phyloP scores from a whole-genome alignment of 495 filamentous ascomycete genomes.

The Penicillium canariense region DNA sequence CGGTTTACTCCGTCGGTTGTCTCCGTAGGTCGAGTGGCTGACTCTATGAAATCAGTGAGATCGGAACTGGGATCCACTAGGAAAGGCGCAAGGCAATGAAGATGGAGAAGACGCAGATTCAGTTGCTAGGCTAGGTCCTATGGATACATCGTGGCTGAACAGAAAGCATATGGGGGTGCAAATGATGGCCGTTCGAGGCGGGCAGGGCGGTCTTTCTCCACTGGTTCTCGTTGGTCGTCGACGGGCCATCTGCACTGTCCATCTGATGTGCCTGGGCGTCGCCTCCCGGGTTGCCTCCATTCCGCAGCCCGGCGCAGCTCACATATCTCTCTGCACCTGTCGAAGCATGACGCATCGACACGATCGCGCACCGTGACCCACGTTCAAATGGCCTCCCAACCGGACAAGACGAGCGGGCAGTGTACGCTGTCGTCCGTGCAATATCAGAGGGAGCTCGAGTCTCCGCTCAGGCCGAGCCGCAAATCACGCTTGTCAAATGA shows the following conservation, averaged over 20 bases:
- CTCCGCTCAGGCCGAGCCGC: slow-evolving; percentile 17
- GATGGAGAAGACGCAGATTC: too few species aligned
- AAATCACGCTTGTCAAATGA: slow-evolving; percentile 24
- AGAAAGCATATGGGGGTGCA: background rate
- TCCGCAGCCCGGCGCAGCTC: slow-evolving; percentile 2
- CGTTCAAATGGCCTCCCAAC: too few species aligned
- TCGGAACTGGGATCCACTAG: background rate
- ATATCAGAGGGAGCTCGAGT: slow-evolving; percentile 1
- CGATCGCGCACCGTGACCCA: background rate
- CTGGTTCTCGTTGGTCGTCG: slow-evolving; percentile 7
- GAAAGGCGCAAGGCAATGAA: too few species aligned
- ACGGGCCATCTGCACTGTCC: slow-evolving; percentile 13
- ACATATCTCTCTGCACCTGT: slow-evolving; percentile 1
- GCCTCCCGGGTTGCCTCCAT: slow-evolving; percentile 28
- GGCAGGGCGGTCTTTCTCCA: slow-evolving; percentile 4
- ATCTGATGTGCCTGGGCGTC: slow-evolving; percentile 22
- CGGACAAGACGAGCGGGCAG: too few species aligned
- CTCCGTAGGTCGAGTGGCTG: too few species aligned
- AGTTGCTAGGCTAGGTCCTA: too few species aligned
- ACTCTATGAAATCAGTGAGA: background rate
- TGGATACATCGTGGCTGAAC: background rate
- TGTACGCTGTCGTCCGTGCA: background rate
- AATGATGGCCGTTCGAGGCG: background rate
- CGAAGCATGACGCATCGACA: background rate
- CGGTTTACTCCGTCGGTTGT: too few species aligned